Percentiles rank a stretch among this genome's conserved stretches.
These are phyloP conservation scores for Pelargonium hybrid DNA, from an alignment of 441 rosid genomes.

Conservation along the genomic window DNA sequence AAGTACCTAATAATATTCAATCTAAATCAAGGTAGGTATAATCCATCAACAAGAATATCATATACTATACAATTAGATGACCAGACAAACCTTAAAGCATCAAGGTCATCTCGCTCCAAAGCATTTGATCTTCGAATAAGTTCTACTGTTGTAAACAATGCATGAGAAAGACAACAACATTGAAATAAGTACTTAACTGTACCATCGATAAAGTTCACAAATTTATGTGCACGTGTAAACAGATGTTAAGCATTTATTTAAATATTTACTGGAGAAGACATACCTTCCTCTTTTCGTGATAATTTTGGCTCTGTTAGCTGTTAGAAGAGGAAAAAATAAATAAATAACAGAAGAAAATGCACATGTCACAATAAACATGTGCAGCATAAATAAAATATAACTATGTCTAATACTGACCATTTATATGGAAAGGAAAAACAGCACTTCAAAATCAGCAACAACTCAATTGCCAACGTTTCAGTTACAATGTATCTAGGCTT, in stretches of 20 bases:
- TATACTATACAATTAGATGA: not conserved
- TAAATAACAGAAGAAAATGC: no score
- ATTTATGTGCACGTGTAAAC: not conserved
- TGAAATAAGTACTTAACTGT: not conserved
- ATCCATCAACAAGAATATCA: not conserved
- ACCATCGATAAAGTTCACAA: not conserved
- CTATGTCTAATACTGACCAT: not conserved
- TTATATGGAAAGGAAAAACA: not conserved
- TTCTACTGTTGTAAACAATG: constrained; percentile 44
- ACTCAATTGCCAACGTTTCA: not conserved
- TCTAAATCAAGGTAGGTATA: not conserved
- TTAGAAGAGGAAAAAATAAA: constrained; percentile 11
- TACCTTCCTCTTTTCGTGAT: constrained; percentile 78
- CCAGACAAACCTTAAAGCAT: constrained; percentile 50
- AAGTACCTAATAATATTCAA: not conserved
- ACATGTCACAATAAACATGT: constrained; percentile 9
- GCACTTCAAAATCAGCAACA: not conserved
- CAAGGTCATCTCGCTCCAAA: constrained; percentile 47
- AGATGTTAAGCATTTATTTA: not conserved
- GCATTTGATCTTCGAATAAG: constrained; percentile 59
- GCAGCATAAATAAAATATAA: not conserved
- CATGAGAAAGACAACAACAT: constrained; percentile 10
- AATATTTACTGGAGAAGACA: constrained; percentile 16
- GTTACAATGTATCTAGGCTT: not conserved
- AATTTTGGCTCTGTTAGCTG: constrained; percentile 74